Percentiles rank a stretch among this genome's conserved stretches.
Evolutionary conservation across 1,284 basidiomycete genomes (phyloP).

Genomic region (Microbotryum lychnidis-dioicae): DNA sequence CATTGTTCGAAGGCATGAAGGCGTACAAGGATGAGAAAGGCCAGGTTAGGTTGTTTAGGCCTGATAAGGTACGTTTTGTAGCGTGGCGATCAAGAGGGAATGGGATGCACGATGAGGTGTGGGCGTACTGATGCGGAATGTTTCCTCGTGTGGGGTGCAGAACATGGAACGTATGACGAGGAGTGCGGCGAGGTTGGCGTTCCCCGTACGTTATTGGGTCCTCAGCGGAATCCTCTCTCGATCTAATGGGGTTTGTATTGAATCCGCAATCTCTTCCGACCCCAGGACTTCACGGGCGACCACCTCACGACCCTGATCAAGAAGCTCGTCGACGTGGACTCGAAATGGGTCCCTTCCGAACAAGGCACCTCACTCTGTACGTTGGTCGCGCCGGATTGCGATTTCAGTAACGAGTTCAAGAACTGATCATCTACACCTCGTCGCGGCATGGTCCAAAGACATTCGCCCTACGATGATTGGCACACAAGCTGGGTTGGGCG

Average conservation of each 20-base stretch:
- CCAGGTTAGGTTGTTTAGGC: conserved; percentile 79
- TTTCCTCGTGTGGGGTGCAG: conserved; percentile 32
- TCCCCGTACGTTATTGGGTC: conserved; percentile 46
- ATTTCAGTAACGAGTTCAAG: neutral
- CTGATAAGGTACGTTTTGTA: conserved; percentile 57
- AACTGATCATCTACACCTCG: too few species aligned
- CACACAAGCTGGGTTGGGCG: conserved; percentile 80
- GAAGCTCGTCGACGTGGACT: conserved; percentile 76
- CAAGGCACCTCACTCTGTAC: conserved; percentile 74
- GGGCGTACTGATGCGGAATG: neutral
- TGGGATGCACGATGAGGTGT: neutral
- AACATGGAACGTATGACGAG: conserved; percentile 77
- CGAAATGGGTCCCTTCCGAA: conserved; percentile 86
- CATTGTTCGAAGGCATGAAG: conserved; percentile 91
- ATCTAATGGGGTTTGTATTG: neutral
- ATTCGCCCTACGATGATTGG: conserved; percentile 71
- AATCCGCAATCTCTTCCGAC: neutral
- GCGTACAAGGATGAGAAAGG: conserved; percentile 78
- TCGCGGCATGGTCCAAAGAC: conserved; percentile 10
- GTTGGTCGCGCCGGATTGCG: neutral
- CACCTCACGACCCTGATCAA: conserved; percentile 78
- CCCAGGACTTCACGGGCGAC: conserved; percentile 60
- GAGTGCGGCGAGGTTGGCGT: conserved; percentile 54
- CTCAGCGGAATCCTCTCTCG: neutral
- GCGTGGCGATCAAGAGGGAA: too few species aligned